Conservation (phyloP, 2,329 filamentous ascomycete genomes). For the Pyrenochaeta sp. region DNA sequence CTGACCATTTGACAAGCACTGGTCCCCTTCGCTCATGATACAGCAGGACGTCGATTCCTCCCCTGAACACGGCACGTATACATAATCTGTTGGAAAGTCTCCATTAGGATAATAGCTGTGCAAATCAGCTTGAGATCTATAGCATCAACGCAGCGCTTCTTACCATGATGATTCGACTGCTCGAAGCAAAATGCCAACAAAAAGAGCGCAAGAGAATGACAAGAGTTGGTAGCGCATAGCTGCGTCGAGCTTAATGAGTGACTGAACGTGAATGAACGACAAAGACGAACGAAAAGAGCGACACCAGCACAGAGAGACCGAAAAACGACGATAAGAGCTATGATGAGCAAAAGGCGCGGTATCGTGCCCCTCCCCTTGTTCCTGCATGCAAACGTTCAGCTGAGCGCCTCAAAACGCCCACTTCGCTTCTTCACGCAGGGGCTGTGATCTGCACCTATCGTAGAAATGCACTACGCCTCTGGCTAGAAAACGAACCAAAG, state of each 20-base stretch:
- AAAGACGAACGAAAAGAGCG: background rate
- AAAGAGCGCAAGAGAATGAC: conserved; percentile 19
- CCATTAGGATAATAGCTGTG: conserved; percentile 23
- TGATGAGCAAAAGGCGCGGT: conserved; percentile 2
- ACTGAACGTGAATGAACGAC: conserved; percentile 11
- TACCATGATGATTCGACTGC: conserved; percentile 19
- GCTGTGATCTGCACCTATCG: background rate
- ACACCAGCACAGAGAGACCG: background rate
- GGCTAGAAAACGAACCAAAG: background rate
- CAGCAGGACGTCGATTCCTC: conserved; percentile 16
- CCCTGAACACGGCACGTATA: conserved; percentile 16
- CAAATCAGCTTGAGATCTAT: background rate
- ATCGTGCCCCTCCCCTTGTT: conserved; percentile 1
- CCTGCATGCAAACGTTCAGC: background rate
- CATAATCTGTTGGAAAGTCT: conserved; percentile 18
- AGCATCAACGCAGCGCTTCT: conserved; percentile 1
- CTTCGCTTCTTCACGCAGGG: conserved; percentile 1
- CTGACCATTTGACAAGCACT: conserved; percentile 24
- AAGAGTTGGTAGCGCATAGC: conserved; percentile 15
- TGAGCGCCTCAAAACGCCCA: background rate
- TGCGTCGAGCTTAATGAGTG: conserved; percentile 12
- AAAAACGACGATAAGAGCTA: background rate
- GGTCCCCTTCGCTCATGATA: conserved; percentile 18
- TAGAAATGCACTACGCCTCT: background rate
- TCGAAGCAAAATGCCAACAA: conserved; percentile 4